Evolutionary conservation across 169 alveolate genomes (phyloP).

Genomic region (Theileria luwenshuni): DNA sequence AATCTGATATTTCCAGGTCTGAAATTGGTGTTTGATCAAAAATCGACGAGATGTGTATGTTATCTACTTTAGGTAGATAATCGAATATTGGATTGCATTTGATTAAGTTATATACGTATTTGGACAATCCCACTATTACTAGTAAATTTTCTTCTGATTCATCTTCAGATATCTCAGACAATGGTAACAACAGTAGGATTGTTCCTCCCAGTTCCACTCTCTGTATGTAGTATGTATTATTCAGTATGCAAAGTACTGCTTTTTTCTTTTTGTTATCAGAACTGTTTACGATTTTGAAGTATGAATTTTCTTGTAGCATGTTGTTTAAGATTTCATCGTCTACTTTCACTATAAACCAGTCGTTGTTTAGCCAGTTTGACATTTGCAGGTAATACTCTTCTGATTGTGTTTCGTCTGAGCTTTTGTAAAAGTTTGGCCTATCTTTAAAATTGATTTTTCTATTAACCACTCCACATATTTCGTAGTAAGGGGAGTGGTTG

Average conservation of each 20-base stretch:
- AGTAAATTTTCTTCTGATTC: slow-evolving; percentile 10
- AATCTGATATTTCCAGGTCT: slow-evolving; percentile 23
- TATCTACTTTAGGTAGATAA: background rate
- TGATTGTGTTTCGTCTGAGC: background rate
- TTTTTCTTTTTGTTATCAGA: background rate
- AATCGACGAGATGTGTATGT: slow-evolving; percentile 3
- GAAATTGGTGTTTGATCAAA: slow-evolving; percentile 23
- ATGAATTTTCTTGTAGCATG: slow-evolving; percentile 12
- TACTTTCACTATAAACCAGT: slow-evolving; percentile 31
- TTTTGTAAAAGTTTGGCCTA: slow-evolving; percentile 23
- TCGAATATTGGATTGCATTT: slow-evolving; percentile 23
- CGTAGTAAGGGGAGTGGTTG: slow-evolving; percentile 33
- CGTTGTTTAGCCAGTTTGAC: background rate
- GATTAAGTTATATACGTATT: slow-evolving; percentile 12
- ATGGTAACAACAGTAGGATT: slow-evolving; percentile 11
- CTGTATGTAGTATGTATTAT: slow-evolving; percentile 26
- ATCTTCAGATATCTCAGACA: background rate
- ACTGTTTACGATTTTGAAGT: slow-evolving; percentile 18
- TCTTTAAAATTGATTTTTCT: slow-evolving; percentile 12
- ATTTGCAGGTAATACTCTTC: slow-evolving; percentile 6
- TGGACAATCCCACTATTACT: slow-evolving; percentile 26
- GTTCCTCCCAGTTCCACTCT: slow-evolving; percentile 39
- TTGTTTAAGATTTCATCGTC: background rate
- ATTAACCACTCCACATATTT: slow-evolving; percentile 26
- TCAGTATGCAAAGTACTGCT: slow-evolving; percentile 21